phyloP scores from a whole-genome alignment of 768 basidiomycete genomes.

The Boletales sp. region DNA sequence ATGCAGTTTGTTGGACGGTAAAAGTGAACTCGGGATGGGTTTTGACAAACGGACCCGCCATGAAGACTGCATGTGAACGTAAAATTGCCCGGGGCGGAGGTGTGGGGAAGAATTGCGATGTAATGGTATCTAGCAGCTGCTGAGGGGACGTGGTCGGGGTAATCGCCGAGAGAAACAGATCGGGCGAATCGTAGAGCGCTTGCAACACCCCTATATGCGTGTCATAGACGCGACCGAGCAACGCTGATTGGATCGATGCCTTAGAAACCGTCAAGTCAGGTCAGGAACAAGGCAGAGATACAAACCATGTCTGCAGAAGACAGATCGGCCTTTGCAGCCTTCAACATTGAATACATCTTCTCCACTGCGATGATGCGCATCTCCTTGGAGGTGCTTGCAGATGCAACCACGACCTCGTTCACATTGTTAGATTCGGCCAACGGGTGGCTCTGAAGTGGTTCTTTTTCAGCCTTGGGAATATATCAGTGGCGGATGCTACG shows the following conservation, averaged over 20 bases:
- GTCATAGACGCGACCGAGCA: constrained; percentile 71
- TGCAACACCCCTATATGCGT: constrained; percentile 56
- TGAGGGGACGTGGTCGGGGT: constrained; percentile 14
- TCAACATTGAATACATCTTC: constrained; percentile 44
- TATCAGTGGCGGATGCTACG: neutral
- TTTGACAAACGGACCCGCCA: constrained; percentile 43
- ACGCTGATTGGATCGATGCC: constrained; percentile 58
- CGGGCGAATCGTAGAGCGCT: constrained; percentile 57
- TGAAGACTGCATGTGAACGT: constrained; percentile 54
- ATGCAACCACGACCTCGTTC: constrained; percentile 48
- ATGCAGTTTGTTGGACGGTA: constrained; percentile 44
- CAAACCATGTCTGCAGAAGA: constrained; percentile 36
- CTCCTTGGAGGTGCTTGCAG: constrained; percentile 57
- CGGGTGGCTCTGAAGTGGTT: constrained; percentile 18
- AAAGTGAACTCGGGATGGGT: constrained; percentile 24
- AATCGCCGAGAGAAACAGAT: constrained; percentile 39
- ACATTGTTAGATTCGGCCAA: constrained; percentile 30
- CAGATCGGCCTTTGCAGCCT: constrained; percentile 15
- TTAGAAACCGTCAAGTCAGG: constrained; percentile 21
- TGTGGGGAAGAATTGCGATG: constrained; percentile 26
- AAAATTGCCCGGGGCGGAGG: constrained; percentile 52
- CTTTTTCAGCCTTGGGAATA: neutral
- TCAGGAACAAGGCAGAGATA: neutral
- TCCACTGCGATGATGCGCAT: constrained; percentile 60
- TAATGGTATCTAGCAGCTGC: constrained; percentile 20